A percentile compares a stretch with the other conserved stretches of the same genome.
These are phyloP conservation scores for Escallonia herrerae DNA, from an alignment of 129 eudicot species.

Conservation along the genomic window DNA sequence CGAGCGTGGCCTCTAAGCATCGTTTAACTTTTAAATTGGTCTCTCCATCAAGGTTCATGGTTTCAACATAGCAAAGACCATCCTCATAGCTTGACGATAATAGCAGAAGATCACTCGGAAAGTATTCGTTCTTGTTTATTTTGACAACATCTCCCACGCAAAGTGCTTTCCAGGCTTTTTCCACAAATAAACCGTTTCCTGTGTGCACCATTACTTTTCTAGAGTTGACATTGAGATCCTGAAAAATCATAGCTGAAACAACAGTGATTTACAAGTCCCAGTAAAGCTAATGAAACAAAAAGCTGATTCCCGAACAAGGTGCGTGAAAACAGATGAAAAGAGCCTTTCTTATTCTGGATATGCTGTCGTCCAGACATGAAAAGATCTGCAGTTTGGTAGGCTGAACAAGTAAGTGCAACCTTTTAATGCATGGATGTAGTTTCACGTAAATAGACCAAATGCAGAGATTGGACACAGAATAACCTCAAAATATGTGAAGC, in stretches of 20 bases:
- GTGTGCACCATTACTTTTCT: constrained; percentile 45
- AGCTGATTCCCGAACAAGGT: too few relatives aligned
- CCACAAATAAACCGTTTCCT: constrained; percentile 33
- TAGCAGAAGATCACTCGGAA: constrained; percentile 36
- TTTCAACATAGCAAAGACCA: constrained; percentile 51
- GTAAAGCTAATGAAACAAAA: too few relatives aligned
- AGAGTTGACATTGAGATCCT: constrained; percentile 42
- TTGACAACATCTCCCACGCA: constrained; percentile 49
- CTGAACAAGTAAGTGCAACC: too few relatives aligned
- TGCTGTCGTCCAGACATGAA: too few relatives aligned
- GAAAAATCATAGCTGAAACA: constrained; percentile 2
- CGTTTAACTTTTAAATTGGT: constrained; percentile 51
- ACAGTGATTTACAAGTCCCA: too few relatives aligned
- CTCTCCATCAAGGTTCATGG: constrained; percentile 55
- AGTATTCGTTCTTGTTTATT: constrained; percentile 42
- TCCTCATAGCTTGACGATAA: constrained; percentile 53
- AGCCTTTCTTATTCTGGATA: too few relatives aligned
- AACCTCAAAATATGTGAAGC: too few relatives aligned
- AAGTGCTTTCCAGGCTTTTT: constrained; percentile 32
- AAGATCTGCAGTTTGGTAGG: too few relatives aligned
- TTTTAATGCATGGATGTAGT: too few relatives aligned
- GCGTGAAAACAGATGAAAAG: too few relatives aligned
- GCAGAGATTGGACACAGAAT: too few relatives aligned
- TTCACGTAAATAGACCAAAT: too few relatives aligned
- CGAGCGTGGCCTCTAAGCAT: constrained; percentile 41